A percentile compares a stretch with the other conserved stretches of the same genome.
These are phyloP conservation scores for Saccharomyces mikatae DNA, from an alignment of 805 yeast species.

Conservation along the genomic window DNA sequence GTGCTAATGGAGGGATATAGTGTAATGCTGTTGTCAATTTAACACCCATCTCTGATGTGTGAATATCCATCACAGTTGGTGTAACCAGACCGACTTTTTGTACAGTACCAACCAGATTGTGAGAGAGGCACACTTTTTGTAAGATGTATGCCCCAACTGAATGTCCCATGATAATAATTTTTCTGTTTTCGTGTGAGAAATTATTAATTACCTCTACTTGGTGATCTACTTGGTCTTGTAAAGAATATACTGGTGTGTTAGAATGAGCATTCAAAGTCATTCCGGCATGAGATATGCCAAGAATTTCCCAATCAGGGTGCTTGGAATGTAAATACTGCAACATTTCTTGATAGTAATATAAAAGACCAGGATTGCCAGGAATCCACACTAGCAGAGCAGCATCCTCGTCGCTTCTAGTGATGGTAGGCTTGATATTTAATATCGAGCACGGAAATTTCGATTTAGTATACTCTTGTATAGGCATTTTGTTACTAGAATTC, in stretches of 20 bases:
- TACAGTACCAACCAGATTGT: slow-evolving; percentile 22
- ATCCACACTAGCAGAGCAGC: slow-evolving; percentile 45
- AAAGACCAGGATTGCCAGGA: slow-evolving; percentile 75
- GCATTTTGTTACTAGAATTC: slow-evolving; percentile 3
- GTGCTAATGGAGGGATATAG: slow-evolving; percentile 25
- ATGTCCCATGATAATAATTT: slow-evolving; percentile 46
- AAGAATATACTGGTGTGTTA: slow-evolving; percentile 27
- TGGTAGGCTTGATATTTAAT: slow-evolving; percentile 7
- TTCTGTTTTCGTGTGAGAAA: slow-evolving; percentile 16
- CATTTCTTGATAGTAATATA: slow-evolving; percentile 55
- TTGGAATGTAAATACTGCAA: slow-evolving; percentile 36
- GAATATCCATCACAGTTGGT: slow-evolving; percentile 62
- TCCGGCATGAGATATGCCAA: slow-evolving; percentile 63
- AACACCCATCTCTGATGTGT: slow-evolving; percentile 36
- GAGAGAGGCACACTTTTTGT: slow-evolving; percentile 41
- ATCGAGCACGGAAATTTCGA: slow-evolving; percentile 16
- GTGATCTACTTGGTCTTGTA: slow-evolving; percentile 53
- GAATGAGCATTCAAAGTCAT: slow-evolving; percentile 27
- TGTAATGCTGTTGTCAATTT: slow-evolving; percentile 23
- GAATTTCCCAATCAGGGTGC: slow-evolving; percentile 41
- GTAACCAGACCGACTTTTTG: slow-evolving; percentile 52
- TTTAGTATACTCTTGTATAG: slow-evolving; percentile 5
- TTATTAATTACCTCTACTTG: slow-evolving; percentile 43
- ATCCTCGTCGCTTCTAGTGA: background rate
- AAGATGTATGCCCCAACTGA: slow-evolving; percentile 63